These are phyloP conservation scores for Apiospora rasikravindrae DNA, from an alignment of 2,329 filamentous ascomycete species.

Conservation along the genomic window DNA sequence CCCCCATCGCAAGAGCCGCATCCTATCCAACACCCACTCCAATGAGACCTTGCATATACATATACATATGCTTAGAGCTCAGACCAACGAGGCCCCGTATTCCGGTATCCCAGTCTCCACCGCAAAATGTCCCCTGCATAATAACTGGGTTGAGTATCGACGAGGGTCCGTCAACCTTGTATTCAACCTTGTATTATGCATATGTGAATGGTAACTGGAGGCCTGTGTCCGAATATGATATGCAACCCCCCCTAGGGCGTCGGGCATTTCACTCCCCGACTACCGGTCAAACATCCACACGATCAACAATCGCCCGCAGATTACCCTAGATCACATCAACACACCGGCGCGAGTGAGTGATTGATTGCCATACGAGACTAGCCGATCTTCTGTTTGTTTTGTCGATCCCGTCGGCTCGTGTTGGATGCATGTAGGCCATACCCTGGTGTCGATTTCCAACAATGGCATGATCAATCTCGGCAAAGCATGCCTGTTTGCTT, in stretches of 20 bases:
- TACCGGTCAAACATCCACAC: no score
- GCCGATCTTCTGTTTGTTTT: background rate
- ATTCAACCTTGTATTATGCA: slow-evolving; percentile 1
- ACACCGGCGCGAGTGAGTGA: background rate
- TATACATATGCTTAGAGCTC: background rate
- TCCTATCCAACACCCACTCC: background rate
- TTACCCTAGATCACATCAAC: no score
- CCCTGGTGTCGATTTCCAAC: background rate
- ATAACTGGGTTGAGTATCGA: background rate
- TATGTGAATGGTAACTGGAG: background rate
- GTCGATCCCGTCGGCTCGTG: background rate
- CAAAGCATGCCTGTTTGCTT: background rate
- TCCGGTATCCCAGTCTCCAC: background rate
- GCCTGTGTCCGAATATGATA: background rate
- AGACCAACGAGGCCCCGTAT: background rate
- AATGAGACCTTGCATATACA: background rate
- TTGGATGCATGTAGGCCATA: background rate
- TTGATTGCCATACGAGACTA: background rate
- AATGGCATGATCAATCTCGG: background rate
- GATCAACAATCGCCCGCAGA: background rate
- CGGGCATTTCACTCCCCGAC: background rate
- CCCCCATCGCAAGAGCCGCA: background rate
- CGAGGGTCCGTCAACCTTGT: background rate
- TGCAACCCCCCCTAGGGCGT: background rate
- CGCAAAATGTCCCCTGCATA: background rate